Base-by-base conservation (phyloP, 352 stramenopile species). In the Phytophthora macrochlamydospora region DNA sequence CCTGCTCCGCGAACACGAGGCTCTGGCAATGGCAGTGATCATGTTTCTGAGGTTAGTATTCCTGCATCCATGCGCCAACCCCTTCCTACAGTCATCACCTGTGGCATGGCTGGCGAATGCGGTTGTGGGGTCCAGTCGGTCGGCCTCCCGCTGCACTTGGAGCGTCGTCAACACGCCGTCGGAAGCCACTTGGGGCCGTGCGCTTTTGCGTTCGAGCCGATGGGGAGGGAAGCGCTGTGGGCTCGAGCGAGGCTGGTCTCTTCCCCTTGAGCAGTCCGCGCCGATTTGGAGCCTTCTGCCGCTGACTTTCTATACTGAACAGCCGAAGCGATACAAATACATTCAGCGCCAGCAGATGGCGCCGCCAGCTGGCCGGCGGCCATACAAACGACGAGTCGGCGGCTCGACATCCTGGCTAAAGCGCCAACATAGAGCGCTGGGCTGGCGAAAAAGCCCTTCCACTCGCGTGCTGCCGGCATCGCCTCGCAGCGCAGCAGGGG, bases 1-100 rank as follows among this genome's bases (percentile, higher is more conserved):
- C 66, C 58, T 83, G 69, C 59, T 78, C 70, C 49, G 62, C 67
- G 56, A 92, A 91, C 51, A 78, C 76, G 31, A 92, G 69, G 59
- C 66, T 85, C 83, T 92, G 59, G 18, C 18, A 24, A 24, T 24
- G 18, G 18, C 18, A 24, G 0, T 24, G 18, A 24, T 24, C 18
- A 24, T 24, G 18, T 24, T 24, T 24, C 18, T 24, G 18, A 24
- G 18, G 18, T 24, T 24, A 24, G 18, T 24, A 24, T 24, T 24
- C 18, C 18, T 24, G 18, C 18, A 24, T 24, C 18, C 18, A 24
- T 24, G 18, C 18, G 18, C 18, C 18, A 24, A 24, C 18, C 18
- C 18, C 18, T 24, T 24, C 18, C 18, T 24, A 24, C 18, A 24
- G 18, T 24, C 18, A 24, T 24, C 43, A 83, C 78, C 73, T 84